phyloP scores from a whole-genome alignment of 140 eudicot genomes.

The Flaveria floridana region DNA sequence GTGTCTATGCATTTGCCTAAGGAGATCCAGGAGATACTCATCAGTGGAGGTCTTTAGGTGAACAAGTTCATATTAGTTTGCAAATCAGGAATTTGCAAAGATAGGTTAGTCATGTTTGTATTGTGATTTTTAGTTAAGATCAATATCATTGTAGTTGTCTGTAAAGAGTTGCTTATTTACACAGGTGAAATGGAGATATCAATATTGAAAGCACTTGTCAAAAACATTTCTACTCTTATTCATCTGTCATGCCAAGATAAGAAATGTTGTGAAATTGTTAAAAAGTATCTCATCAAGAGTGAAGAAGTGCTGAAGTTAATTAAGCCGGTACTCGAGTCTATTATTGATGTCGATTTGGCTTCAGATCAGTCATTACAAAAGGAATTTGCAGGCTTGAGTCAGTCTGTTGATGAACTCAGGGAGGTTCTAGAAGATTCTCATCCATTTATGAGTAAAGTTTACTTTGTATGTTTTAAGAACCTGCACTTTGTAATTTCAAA shows the following conservation, averaged over 20 bases:
- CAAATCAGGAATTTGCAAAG: constrained; percentile 24
- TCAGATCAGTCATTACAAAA: constrained; percentile 58
- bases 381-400: constrained; percentile 49
- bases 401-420: constrained; percentile 59
- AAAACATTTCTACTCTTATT: constrained; percentile 53
- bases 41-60: constrained; percentile 16
- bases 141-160: background rate
- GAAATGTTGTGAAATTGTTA: constrained; percentile 47
- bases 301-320: constrained; percentile 68
- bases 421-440: constrained; percentile 71
- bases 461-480: constrained; percentile 59
- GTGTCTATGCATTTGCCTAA: constrained; percentile 11
- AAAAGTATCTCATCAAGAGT: constrained; percentile 50
- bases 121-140: background rate
- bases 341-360: constrained; percentile 48
- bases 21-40: constrained; percentile 13
- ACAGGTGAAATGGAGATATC: constrained; percentile 83
- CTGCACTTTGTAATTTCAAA: background rate
- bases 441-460: constrained; percentile 78
- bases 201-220: constrained; percentile 55
- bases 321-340: constrained; percentile 65
- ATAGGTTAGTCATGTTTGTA: constrained; percentile 32
- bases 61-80: constrained; percentile 12
- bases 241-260: constrained; percentile 48
- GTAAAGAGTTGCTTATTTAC: constrained; percentile 2